phyloP scores from a whole-genome alignment of 1,284 basidiomycete genomes.

The Apiotrichum veenhuisii region DNA sequence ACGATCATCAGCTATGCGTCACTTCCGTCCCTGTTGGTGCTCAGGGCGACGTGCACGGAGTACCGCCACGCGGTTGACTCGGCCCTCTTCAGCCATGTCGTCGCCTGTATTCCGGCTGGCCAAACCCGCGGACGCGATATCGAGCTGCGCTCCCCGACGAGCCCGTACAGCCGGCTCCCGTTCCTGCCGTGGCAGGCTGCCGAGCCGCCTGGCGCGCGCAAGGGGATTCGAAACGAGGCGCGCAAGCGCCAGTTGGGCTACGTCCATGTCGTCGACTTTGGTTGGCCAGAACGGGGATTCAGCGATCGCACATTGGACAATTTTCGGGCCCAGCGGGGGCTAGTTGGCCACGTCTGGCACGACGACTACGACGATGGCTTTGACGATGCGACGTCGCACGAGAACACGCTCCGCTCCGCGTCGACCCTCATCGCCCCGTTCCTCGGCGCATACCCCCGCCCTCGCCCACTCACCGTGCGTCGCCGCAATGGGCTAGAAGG shows the following conservation, averaged over 20 bases:
- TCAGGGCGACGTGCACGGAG: not conserved
- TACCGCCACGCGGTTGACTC: constrained; percentile 4
- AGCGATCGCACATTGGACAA: not conserved
- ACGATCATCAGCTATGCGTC: not conserved
- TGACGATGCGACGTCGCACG: not conserved
- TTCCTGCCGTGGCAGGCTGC: not conserved
- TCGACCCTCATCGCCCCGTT: not conserved
- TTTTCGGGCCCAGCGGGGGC: no score
- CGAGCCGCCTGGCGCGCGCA: not conserved
- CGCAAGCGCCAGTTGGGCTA: not conserved
- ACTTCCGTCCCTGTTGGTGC: not conserved
- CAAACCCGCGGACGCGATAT: not conserved
- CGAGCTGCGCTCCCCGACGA: not conserved
- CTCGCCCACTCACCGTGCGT: not conserved
- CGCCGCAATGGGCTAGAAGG: not conserved
- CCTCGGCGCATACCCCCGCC: not conserved
- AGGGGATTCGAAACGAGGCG: not conserved
- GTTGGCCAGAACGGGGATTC: not conserved
- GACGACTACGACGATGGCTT: not conserved
- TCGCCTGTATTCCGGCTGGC: not conserved
- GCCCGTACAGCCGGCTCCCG: not conserved
- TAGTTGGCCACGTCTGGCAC: not conserved
- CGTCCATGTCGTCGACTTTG: not conserved
- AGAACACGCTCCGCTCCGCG: not conserved
- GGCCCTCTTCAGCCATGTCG: not conserved